Base-by-base conservation (phyloP, 306 rosid genomes). In the Aeschynomene evenia region DNA sequence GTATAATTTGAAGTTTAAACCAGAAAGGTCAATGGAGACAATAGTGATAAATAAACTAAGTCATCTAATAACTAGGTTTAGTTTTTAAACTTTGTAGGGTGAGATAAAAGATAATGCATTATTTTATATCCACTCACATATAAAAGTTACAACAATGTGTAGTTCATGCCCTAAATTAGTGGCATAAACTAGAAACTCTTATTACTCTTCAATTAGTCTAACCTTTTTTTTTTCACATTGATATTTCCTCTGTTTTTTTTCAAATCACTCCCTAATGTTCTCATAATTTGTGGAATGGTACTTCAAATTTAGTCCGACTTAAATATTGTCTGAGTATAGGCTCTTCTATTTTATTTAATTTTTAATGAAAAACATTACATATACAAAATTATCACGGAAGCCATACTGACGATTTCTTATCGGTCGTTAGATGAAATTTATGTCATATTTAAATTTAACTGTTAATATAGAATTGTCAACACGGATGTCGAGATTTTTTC, bases 1-100 rank as follows among this genome's bases (percentile, higher is more conserved):
- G 48, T 73, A 36, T 24, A 45, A 22, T 54, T 67, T 50, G 61
- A 72, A 79, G 66, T 66, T 66, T 36, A 19, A 19, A 22, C 9
- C 21, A 42, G 28, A 59, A 19, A 34, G 5, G 6, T 11, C 48
- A 54, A 59, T 58, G 16, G 59, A 23, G 70, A 58, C 58, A 60
- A 42, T 52, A 43, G 36, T 65, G 67, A 78, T 65, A 40, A 52
- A 72, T 66, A 28, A 78, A 75, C 62, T 46, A 74, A 58, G 68
- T 59, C 77, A 61, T 59, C 69, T 78, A 61, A 66, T 66, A 56
- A 31, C 73, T 72, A 57, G 51, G 20, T 45, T 34, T 34, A 11
- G 11, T 34, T 9, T 34, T 34, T 6, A 34, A 62, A 63, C 73
- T 70, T 55, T 77, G 79, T 10, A 77, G 77, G 45, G 23, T 48